A percentile compares a stretch with the other conserved stretches of the same genome.
Evolutionary conservation across 2,329 filamentous ascomycete species (phyloP).

Genomic region (Ophiostoma australiae): DNA sequence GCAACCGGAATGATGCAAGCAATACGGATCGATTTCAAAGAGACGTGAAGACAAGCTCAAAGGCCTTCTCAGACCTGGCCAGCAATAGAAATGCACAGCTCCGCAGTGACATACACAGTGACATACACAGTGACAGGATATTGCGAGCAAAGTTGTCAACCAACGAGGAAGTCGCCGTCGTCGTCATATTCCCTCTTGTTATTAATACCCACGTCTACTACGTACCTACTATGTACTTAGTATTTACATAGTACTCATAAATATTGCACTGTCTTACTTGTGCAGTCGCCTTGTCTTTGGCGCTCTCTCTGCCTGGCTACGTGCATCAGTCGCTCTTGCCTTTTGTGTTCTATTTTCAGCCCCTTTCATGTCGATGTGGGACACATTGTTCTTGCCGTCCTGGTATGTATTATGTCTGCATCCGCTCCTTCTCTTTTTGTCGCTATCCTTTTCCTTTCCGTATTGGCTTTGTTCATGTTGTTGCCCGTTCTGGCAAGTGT

Average conservation of each 20-base stretch:
- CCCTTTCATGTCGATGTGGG: not conserved
- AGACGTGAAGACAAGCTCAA: not conserved
- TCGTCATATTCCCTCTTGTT: not conserved
- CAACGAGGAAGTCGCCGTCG: not conserved
- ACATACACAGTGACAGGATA: not conserved
- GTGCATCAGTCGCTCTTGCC: not conserved
- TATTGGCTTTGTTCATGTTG: slow-evolving; percentile 7
- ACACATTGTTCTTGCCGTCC: slow-evolving; percentile 11
- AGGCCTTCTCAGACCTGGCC: not conserved
- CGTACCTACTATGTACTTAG: not conserved
- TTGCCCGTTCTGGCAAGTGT: slow-evolving; percentile 8
- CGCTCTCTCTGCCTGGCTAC: not conserved
- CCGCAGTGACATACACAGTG: not conserved
- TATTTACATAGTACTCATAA: too few relatives aligned
- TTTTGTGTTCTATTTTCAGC: not conserved
- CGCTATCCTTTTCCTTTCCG: not conserved
- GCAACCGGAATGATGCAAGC: not conserved
- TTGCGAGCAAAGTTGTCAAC: not conserved
- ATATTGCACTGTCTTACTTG: not conserved
- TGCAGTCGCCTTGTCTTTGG: not conserved
- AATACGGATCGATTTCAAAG: not conserved
- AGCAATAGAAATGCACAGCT: not conserved
- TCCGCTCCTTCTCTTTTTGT: not conserved
- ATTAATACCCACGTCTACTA: not conserved
- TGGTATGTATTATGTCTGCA: not conserved